Evolutionary conservation across 768 basidiomycete species (phyloP).

Genomic region (Asterophora lycoperdoides): DNA sequence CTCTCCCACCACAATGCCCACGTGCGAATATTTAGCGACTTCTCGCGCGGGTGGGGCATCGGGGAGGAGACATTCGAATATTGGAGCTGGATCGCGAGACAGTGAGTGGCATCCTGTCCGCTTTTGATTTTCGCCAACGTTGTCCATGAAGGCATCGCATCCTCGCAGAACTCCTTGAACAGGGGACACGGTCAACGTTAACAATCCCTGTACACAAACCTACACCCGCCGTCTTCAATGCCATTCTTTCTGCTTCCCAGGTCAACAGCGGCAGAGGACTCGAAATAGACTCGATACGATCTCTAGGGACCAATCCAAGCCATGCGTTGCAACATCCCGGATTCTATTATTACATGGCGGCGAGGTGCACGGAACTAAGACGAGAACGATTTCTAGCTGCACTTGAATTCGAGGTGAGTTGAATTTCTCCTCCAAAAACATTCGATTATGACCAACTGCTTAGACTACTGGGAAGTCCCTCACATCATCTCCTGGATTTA

Average conservation of each 20-base stretch:
- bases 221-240: conserved; percentile 22
- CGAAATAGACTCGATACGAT: conserved; percentile 57
- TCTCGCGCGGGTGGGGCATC: conserved; percentile 91
- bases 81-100: conserved; percentile 95
- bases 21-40: conserved; percentile 77
- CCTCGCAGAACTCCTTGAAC: conserved; percentile 86
- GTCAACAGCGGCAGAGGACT: conserved; percentile 18
- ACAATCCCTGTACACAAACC: conserved; percentile 59
- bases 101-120: conserved; percentile 47
- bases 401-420: conserved; percentile 52
- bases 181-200: conserved; percentile 63
- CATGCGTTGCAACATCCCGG: conserved; percentile 88
- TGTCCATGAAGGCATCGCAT: conserved; percentile 64
- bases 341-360: conserved; percentile 89
- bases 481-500: conserved; percentile 62
- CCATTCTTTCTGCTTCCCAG: conserved; percentile 15
- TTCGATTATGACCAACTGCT: conserved; percentile 3
- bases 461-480: conserved; percentile 31
- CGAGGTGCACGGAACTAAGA: conserved; percentile 76
- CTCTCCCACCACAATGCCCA: conserved; percentile 83
- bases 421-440: background rate
- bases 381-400: conserved; percentile 61
- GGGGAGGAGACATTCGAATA: conserved; percentile 96
- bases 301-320: conserved; percentile 71
- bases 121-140: background rate